Conservation (phyloP, 1,139 yeast genomes). For the Chernovozyma sophiae-reginae region DNA sequence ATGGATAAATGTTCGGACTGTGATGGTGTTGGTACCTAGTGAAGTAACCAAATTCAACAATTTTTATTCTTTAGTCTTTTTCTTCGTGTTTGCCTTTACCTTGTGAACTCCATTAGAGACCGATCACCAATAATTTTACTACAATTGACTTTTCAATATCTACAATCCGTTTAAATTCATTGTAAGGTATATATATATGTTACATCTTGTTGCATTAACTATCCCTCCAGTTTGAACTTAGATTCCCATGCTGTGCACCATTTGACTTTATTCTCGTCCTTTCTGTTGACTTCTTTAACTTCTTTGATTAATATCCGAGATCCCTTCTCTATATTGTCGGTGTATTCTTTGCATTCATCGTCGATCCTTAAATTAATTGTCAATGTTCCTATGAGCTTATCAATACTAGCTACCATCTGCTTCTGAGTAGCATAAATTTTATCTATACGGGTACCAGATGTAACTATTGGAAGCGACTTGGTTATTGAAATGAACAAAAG, state of each 20-base stretch:
- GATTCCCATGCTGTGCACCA: constrained; percentile 52
- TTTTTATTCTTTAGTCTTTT: neutral
- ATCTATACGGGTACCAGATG: constrained; percentile 34
- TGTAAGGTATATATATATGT: no score
- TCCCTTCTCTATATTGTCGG: constrained; percentile 22
- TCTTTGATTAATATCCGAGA: constrained; percentile 29
- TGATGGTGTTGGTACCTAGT: no score
- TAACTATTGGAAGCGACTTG: constrained; percentile 47
- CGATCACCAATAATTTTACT: no score
- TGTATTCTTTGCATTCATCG: constrained; percentile 18
- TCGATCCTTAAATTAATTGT: constrained; percentile 41
- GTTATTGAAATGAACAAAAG: constrained; percentile 50
- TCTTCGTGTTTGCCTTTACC: neutral
- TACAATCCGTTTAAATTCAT: no score
- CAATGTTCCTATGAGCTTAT: constrained; percentile 44
- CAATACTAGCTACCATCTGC: constrained; percentile 33
- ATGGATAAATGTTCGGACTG: no score
- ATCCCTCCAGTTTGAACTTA: constrained; percentile 23
- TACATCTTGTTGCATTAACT: no score
- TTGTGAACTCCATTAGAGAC: no score
- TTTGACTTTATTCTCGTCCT: constrained; percentile 38
- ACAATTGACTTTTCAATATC: no score
- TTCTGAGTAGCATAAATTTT: constrained; percentile 27
- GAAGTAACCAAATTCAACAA: no score
- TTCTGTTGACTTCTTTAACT: constrained; percentile 34